Evolutionary conservation across 257 asterid genomes (phyloP).

Genomic region (Jaltomata sinuosa): DNA sequence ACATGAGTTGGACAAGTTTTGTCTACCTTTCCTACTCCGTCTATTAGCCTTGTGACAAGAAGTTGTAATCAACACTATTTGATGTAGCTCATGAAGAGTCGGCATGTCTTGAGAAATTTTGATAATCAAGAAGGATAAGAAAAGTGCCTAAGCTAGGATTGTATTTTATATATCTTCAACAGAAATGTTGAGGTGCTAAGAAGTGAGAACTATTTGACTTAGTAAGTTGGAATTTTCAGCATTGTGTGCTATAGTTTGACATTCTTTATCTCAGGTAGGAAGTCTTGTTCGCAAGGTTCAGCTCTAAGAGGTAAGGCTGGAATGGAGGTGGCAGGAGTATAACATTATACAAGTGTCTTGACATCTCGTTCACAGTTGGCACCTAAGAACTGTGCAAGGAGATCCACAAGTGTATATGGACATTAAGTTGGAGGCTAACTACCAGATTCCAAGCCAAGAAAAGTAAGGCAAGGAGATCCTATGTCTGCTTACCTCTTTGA

Average conservation of each 20-base stretch:
- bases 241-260: not conserved
- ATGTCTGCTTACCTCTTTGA: not conserved
- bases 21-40: not conserved
- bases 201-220: not conserved
- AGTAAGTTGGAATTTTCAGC: not conserved
- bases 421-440: conserved; percentile 13
- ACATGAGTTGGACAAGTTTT: not conserved
- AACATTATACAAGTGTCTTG: conserved; percentile 46
- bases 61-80: not conserved
- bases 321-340: conserved; percentile 27
- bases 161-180: not conserved
- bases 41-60: not conserved
- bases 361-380: conserved; percentile 61
- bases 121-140: not conserved
- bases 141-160: not conserved
- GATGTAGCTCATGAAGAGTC: not conserved
- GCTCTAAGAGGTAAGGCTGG: not conserved
- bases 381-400: conserved; percentile 48
- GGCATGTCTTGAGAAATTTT: not conserved
- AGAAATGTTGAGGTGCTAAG: not conserved
- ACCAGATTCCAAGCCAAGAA: not conserved
- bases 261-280: not conserved
- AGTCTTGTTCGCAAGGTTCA: not conserved
- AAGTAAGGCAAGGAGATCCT: not conserved
- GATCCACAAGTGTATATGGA: conserved; percentile 30